Percentiles rank a stretch among this genome's conserved stretches.
Conservation (phyloP, 495 filamentous ascomycete species). For the Xylaria nigripes region DNA sequence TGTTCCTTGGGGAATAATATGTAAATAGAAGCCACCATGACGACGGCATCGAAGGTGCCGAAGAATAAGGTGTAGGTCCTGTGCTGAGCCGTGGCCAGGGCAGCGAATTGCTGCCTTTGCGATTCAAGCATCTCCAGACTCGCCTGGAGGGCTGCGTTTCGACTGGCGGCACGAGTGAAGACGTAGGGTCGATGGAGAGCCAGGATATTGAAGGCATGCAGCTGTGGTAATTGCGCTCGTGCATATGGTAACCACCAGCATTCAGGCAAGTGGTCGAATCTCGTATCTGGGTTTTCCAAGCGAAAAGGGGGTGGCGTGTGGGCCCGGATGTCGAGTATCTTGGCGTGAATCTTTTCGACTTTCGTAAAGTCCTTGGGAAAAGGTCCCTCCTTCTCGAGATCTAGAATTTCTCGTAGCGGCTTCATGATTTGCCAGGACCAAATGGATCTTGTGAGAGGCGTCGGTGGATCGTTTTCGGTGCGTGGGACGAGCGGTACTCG, state of each 20-base stretch:
- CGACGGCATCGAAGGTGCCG: constrained; percentile 54
- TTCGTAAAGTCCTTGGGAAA: constrained; percentile 43
- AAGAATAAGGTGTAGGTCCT: constrained; percentile 49
- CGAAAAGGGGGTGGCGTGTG: constrained; percentile 46
- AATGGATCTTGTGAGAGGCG: constrained; percentile 33
- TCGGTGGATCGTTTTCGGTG: constrained; percentile 33
- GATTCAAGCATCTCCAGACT: constrained; percentile 47
- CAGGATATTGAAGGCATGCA: constrained; percentile 47
- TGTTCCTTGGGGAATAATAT: constrained; percentile 46
- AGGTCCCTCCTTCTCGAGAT: constrained; percentile 45
- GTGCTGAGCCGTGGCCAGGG: constrained; percentile 43
- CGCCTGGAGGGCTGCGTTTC: constrained; percentile 46
- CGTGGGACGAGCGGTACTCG: constrained; percentile 29
- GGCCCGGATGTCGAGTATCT: constrained; percentile 38
- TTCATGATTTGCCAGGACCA: constrained; percentile 29
- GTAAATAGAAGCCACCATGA: constrained; percentile 52
- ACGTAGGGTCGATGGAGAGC: constrained; percentile 56
- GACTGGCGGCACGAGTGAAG: constrained; percentile 45
- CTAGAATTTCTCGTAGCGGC: constrained; percentile 30
- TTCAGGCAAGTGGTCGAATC: constrained; percentile 40
- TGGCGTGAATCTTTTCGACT: constrained; percentile 46
- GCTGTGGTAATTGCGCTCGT: constrained; percentile 39
- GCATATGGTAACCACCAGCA: constrained; percentile 47
- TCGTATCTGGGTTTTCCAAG: constrained; percentile 46
- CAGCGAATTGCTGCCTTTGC: constrained; percentile 43